A percentile compares a stretch with the other conserved stretches of the same genome.
phyloP scores from a whole-genome alignment of 1,139 yeast genomes.

The Blastobotrys persicus region DNA sequence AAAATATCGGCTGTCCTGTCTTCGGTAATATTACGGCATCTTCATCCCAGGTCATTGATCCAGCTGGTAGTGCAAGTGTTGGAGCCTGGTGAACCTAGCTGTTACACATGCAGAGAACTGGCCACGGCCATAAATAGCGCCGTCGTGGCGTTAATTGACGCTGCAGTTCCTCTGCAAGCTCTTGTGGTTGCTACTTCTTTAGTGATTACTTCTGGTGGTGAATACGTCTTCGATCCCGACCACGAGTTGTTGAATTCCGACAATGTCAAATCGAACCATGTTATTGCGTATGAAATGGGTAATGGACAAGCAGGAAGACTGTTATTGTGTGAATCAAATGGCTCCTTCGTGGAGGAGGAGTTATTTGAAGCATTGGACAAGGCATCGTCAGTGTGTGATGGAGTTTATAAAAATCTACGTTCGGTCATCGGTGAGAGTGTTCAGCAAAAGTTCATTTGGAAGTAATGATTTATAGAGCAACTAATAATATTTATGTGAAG shows the following conservation, averaged over 20 bases:
- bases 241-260: constrained; percentile 38
- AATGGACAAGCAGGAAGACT: constrained; percentile 53
- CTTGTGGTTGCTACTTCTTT: constrained; percentile 59
- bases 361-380: constrained; percentile 42
- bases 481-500: too few species aligned
- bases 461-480: constrained; percentile 23
- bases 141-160: constrained; percentile 74
- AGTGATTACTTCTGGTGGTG: constrained; percentile 40
- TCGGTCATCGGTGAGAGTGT: constrained; percentile 49
- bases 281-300: constrained; percentile 59
- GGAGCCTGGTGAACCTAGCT: constrained; percentile 50
- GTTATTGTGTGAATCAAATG: constrained; percentile 67
- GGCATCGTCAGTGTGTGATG: constrained; percentile 49
- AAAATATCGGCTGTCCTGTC: constrained; percentile 62
- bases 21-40: constrained; percentile 58
- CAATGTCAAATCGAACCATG: constrained; percentile 58
- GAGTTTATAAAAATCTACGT: constrained; percentile 48
- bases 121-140: constrained; percentile 71
- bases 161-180: constrained; percentile 66
- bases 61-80: constrained; percentile 85
- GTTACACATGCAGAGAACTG: constrained; percentile 47
- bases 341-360: constrained; percentile 59
- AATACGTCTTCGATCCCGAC: constrained; percentile 47
- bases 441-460: constrained; percentile 59
- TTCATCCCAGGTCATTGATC: constrained; percentile 79